Percentiles rank a stretch among this genome's conserved stretches.
phyloP scores from a whole-genome alignment of 306 rosid genomes.

The Arachis stenosperma region DNA sequence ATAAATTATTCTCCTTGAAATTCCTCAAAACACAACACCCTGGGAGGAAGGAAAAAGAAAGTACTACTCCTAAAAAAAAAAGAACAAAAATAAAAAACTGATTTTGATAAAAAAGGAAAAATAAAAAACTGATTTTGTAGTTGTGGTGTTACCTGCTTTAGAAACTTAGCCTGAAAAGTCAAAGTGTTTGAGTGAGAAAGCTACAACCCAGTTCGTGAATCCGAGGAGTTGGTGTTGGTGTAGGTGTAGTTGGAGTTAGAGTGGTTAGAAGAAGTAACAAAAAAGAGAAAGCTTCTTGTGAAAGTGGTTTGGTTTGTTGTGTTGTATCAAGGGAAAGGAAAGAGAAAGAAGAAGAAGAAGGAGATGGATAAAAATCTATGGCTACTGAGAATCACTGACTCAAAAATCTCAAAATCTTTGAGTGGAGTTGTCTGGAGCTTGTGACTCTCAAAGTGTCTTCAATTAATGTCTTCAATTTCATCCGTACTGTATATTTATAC shows the following conservation, averaged over 20 bases:
- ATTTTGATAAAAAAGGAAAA: not conserved
- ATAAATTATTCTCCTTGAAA: conserved; percentile 26
- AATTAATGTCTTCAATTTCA: no score
- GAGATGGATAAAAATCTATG: not conserved
- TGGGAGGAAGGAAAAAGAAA: conserved; percentile 1
- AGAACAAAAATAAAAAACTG: not conserved
- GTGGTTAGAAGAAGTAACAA: conserved; percentile 10
- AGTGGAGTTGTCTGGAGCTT: conserved; percentile 40
- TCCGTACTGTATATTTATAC: no score
- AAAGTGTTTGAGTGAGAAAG: conserved; percentile 37
- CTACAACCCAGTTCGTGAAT: conserved; percentile 39
- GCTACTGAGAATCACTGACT: not conserved
- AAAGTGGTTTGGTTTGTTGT: not conserved
- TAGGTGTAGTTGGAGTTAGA: conserved; percentile 26
- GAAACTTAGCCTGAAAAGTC: conserved; percentile 46
- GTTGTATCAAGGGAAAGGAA: not conserved
- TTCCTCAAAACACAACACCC: conserved; percentile 15
- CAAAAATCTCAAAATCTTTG: conserved; percentile 15
- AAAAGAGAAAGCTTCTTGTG: not conserved
- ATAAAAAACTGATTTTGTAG: not conserved
- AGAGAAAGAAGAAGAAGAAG: not conserved
- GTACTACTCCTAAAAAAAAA: not conserved
- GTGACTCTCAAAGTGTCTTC: not conserved
- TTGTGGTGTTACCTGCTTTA: conserved; percentile 24
- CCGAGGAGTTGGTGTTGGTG: conserved; percentile 27